phyloP scores from a whole-genome alignment of 2,329 filamentous ascomycete genomes.

The Stachybotrys echinatus region DNA sequence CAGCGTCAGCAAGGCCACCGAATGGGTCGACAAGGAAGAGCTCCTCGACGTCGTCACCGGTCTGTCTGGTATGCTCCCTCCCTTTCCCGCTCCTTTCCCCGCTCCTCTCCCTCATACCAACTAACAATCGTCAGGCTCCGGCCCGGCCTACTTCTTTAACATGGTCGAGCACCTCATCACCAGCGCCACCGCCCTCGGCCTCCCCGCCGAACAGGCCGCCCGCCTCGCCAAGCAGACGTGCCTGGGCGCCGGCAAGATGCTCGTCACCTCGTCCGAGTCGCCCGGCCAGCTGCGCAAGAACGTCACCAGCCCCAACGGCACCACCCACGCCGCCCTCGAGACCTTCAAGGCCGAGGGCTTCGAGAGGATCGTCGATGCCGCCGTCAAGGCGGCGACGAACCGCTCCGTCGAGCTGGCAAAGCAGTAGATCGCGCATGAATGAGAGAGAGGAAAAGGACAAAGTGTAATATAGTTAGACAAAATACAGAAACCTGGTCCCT shows the following conservation, averaged over 20 bases:
- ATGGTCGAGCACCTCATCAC: slow-evolving; percentile 45
- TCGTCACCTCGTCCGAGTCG: slow-evolving; percentile 38
- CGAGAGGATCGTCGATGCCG: slow-evolving; percentile 36
- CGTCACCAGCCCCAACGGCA: slow-evolving; percentile 48
- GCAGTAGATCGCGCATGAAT: no score
- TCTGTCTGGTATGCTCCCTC: slow-evolving; percentile 33
- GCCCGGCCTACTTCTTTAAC: slow-evolving; percentile 48
- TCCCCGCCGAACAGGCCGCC: slow-evolving; percentile 42
- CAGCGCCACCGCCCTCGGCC: slow-evolving; percentile 36
- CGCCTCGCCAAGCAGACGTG: slow-evolving; percentile 45
- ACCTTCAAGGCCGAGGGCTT: slow-evolving; percentile 41
- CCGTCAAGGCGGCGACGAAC: slow-evolving; percentile 38
- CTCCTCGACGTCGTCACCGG: slow-evolving; percentile 45
- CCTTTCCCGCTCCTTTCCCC: background rate
- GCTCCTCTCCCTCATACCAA: background rate
- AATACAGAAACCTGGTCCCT: background rate
- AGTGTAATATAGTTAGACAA: background rate
- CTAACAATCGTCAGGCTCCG: slow-evolving; percentile 30
- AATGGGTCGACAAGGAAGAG: slow-evolving; percentile 45
- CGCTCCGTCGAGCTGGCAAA: slow-evolving; percentile 39
- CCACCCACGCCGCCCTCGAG: slow-evolving; percentile 42
- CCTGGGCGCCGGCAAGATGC: slow-evolving; percentile 45
- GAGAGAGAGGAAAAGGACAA: background rate
- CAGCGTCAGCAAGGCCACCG: slow-evolving; percentile 41
- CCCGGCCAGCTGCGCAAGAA: slow-evolving; percentile 43